Conservation (phyloP, 1,284 basidiomycete species). For the Agaricales sp. region DNA sequence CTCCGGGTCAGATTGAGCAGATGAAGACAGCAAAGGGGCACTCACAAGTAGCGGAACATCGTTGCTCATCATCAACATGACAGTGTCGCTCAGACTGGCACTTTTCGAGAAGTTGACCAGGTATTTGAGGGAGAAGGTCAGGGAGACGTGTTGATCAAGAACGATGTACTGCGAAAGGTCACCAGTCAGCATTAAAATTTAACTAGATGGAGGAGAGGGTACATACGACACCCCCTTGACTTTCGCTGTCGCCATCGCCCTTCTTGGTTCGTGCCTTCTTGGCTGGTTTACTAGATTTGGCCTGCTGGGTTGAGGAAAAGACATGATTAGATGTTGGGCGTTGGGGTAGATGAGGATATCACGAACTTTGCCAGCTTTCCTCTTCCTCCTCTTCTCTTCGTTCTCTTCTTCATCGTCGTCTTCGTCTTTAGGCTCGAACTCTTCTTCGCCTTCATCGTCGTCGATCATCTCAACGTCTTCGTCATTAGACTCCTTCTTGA, state of each 20-base stretch:
- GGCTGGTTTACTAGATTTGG: conserved; percentile 34
- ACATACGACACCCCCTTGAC: conserved; percentile 41
- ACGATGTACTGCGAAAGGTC: conserved; percentile 40
- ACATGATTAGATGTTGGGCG: neutral
- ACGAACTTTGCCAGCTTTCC: conserved; percentile 37
- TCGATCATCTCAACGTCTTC: conserved; percentile 29
- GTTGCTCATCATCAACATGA: conserved; percentile 82
- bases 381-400: conserved; percentile 44
- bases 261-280: conserved; percentile 44
- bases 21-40: too few relatives aligned
- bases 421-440: conserved; percentile 45
- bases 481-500: conserved; percentile 21
- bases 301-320: conserved; percentile 21
- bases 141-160: conserved; percentile 84
- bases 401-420: conserved; percentile 27
- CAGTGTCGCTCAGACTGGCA: conserved; percentile 62
- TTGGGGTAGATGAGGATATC: conserved; percentile 1
- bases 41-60: conserved; percentile 89
- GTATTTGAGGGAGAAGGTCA: conserved; percentile 97
- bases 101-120: conserved; percentile 97
- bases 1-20: conserved; percentile 15
- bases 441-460: conserved; percentile 27
- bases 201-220: too few relatives aligned
- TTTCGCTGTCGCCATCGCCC: conserved; percentile 37
- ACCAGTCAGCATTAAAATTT: too few relatives aligned